Percentiles rank a stretch among this genome's conserved stretches.
Conservation (phyloP, 2,329 filamentous ascomycete species). For the Colletotrichum chrysophilum region DNA sequence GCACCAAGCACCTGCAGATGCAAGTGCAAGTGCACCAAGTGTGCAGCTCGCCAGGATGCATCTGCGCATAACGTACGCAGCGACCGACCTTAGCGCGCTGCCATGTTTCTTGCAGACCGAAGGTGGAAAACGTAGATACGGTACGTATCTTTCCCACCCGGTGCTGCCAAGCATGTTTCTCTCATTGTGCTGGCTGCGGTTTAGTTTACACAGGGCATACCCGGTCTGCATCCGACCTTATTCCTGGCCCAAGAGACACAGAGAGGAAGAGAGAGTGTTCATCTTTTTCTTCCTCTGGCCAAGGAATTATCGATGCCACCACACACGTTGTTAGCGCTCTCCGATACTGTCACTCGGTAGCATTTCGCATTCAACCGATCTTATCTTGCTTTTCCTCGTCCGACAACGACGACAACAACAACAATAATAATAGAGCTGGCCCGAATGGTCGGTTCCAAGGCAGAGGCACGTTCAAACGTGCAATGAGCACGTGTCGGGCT, state of each 20-base stretch:
- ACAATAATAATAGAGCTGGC: not conserved
- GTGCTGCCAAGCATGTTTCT: not conserved
- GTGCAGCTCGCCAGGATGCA: not conserved
- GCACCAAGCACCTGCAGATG: conserved; percentile 1
- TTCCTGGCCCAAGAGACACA: not conserved
- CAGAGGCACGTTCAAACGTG: conserved; percentile 5
- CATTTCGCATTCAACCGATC: not conserved
- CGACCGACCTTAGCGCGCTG: not conserved
- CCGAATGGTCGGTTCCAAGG: not conserved
- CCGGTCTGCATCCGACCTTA: not conserved
- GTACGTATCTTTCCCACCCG: not conserved
- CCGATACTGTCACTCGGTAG: not conserved
- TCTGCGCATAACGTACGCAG: not conserved
- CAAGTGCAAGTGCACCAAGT: not conserved
- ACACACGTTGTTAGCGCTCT: not conserved
- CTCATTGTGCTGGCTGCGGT: not conserved
- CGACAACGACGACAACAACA: not conserved
- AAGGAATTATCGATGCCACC: not conserved
- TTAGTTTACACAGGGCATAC: not conserved
- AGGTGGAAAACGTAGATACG: not conserved
- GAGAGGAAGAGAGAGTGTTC: not conserved
- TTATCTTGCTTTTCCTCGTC: not conserved
- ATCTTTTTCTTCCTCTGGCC: not conserved
- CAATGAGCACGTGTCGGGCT: conserved; percentile 6
- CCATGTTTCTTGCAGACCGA: not conserved